phyloP scores from a whole-genome alignment of 257 asterid genomes.

The Echites panduratus region DNA sequence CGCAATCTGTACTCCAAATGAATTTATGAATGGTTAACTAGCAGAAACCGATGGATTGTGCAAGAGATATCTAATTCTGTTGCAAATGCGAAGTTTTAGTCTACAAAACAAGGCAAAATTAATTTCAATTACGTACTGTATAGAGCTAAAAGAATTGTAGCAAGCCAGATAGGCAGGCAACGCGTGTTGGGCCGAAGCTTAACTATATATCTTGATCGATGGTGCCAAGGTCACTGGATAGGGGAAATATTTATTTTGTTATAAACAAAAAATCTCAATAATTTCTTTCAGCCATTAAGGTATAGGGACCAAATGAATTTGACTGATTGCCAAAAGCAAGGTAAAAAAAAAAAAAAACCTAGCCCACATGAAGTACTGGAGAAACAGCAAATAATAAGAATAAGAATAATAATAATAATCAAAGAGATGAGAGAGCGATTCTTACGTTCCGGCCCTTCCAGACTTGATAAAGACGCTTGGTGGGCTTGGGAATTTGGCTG shows the following conservation, averaged over 20 bases:
- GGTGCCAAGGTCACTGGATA: not conserved
- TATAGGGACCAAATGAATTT: not conserved
- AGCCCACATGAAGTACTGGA: not conserved
- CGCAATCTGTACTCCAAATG: not conserved
- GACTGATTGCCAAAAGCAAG: too few species aligned
- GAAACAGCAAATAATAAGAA: too few species aligned
- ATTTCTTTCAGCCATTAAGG: not conserved
- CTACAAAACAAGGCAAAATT: not conserved
- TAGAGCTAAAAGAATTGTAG: not conserved
- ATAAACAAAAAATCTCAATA: not conserved
- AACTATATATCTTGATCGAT: not conserved
- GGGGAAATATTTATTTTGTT: not conserved
- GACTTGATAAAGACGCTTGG: constrained; percentile 61
- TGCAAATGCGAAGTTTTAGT: not conserved
- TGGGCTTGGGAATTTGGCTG: constrained; percentile 39
- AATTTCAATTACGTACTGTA: not conserved
- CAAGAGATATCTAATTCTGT: not conserved
- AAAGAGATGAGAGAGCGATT: not conserved
- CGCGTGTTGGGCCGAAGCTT: too few species aligned
- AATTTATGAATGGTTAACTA: not conserved
- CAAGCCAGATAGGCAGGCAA: not conserved
- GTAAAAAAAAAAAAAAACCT: not conserved
- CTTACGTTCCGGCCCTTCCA: constrained; percentile 93
- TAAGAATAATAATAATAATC: not conserved
- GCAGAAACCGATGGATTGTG: not conserved